phyloP scores from a whole-genome alignment of 768 basidiomycete genomes.

The Suillus subaureus region DNA sequence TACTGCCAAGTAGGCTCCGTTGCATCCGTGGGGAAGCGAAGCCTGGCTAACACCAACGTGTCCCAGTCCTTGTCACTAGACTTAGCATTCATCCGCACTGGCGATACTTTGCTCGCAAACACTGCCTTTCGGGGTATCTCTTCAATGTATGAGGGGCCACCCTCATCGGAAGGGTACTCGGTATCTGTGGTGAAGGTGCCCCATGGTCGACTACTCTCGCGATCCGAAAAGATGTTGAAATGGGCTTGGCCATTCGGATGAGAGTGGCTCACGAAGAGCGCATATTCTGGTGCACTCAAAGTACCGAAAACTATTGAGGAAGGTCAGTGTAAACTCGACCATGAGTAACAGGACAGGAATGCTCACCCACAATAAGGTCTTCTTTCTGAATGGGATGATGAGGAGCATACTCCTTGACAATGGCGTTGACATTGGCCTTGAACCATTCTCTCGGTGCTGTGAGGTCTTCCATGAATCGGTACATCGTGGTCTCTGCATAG shows the following conservation, averaged over 20 bases:
- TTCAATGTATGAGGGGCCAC: slow-evolving; percentile 52
- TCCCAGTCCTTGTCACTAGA: slow-evolving; percentile 41
- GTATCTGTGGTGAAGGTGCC: slow-evolving; percentile 69
- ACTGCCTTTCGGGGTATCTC: slow-evolving; percentile 33
- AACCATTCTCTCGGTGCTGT: slow-evolving; percentile 35
- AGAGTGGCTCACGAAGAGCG: slow-evolving; percentile 71
- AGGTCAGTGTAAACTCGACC: not conserved
- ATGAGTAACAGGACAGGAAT: not conserved
- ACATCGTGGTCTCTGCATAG: slow-evolving; percentile 67
- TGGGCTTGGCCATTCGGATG: slow-evolving; percentile 67
- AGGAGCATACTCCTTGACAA: slow-evolving; percentile 9
- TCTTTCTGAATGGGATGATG: slow-evolving; percentile 55
- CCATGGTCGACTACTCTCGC: slow-evolving; percentile 64
- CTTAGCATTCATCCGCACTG: slow-evolving; percentile 23
- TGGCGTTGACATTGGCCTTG: slow-evolving; percentile 7
- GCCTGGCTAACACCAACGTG: slow-evolving; percentile 60
- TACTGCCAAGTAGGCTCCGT: slow-evolving; percentile 51
- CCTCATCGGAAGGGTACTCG: slow-evolving; percentile 39
- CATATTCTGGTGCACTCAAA: slow-evolving; percentile 71
- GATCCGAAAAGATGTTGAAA: slow-evolving; percentile 66
- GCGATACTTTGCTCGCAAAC: slow-evolving; percentile 59
- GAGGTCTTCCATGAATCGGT: slow-evolving; percentile 63
- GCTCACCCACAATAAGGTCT: slow-evolving; percentile 53
- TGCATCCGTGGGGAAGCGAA: slow-evolving; percentile 67
- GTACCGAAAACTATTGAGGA: slow-evolving; percentile 60